A percentile compares a stretch with the other conserved stretches of the same genome.
Conservation (phyloP, 768 basidiomycete genomes). For the Rickenella mellea region DNA sequence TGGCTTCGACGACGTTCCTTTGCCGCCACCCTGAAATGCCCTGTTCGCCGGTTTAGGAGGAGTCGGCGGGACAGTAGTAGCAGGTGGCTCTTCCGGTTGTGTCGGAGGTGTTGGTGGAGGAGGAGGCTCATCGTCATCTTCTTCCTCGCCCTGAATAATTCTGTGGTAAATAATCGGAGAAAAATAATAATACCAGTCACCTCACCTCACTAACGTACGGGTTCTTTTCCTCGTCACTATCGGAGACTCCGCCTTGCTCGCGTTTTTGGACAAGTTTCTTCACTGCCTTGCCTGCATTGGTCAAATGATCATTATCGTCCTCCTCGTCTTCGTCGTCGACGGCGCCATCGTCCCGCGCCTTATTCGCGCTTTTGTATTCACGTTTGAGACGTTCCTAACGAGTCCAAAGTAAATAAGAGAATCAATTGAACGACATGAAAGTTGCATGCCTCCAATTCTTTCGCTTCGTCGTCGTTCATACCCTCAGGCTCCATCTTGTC, state of each 20-base stretch:
- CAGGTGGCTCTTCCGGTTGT: constrained; percentile 15
- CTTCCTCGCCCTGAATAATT: constrained; percentile 48
- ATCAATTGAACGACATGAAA: not conserved
- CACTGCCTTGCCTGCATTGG: constrained; percentile 68
- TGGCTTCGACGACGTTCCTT: constrained; percentile 14
- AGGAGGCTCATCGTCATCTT: constrained; percentile 63
- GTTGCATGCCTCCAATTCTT: constrained; percentile 60
- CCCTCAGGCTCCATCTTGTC: constrained; percentile 61
- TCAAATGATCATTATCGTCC: constrained; percentile 41
- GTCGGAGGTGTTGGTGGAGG: constrained; percentile 13
- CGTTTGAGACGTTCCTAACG: constrained; percentile 73
- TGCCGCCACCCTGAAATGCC: constrained; percentile 8
- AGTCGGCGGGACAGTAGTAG: constrained; percentile 25
- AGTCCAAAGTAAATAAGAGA: constrained; percentile 5
- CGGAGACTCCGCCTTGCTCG: constrained; percentile 77
- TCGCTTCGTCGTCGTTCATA: constrained; percentile 76
- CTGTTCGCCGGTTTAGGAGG: no score
- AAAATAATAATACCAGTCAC: constrained; percentile 17
- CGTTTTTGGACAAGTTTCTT: constrained; percentile 79
- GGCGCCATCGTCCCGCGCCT: constrained; percentile 55
- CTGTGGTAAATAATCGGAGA: constrained; percentile 6
- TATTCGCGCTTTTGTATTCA: constrained; percentile 73
- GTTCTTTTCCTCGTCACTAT: constrained; percentile 76
- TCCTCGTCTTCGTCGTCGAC: constrained; percentile 66
- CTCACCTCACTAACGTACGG: constrained; percentile 73